These are phyloP conservation scores for Aspergillus sclerotioniger DNA, from an alignment of 495 filamentous ascomycete genomes.

Conservation along the genomic window DNA sequence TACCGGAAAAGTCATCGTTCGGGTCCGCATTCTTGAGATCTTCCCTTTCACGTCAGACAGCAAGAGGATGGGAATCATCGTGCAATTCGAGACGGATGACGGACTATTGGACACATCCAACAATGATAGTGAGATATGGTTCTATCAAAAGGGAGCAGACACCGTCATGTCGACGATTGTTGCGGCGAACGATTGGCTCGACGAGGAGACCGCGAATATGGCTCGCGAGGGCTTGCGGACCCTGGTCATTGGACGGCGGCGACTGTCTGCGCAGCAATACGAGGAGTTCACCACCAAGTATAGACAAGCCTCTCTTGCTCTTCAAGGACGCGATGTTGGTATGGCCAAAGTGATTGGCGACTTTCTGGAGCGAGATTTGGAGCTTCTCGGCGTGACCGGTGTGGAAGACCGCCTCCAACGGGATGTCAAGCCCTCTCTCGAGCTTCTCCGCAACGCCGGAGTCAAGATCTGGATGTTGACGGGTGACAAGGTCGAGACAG, in stretches of 20 bases:
- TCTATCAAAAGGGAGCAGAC: constrained; percentile 98
- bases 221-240: constrained; percentile 94
- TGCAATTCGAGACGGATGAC: constrained; percentile 67
- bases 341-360: constrained; percentile 78
- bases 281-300: constrained; percentile 72
- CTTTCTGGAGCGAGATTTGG: constrained; percentile 83
- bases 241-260: constrained; percentile 87
- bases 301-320: constrained; percentile 73
- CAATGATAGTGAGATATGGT: constrained; percentile 79
- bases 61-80: constrained; percentile 97
- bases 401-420: constrained; percentile 96
- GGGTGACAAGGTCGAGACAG: constrained; percentile 98
- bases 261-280: constrained; percentile 72
- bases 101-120: constrained; percentile 32
- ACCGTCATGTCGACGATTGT: constrained; percentile 97
- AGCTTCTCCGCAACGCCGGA: constrained; percentile 95
- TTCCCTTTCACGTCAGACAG: constrained; percentile 98
- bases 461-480: constrained; percentile 99
- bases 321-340: constrained; percentile 73
- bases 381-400: constrained; percentile 92
- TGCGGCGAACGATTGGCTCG: constrained; percentile 93
- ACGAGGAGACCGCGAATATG: constrained; percentile 99
- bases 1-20: constrained; percentile 72
- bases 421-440: constrained; percentile 91
- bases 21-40: constrained; percentile 86